phyloP scores from a whole-genome alignment of 768 basidiomycete genomes.

The Mycena vitilis region DNA sequence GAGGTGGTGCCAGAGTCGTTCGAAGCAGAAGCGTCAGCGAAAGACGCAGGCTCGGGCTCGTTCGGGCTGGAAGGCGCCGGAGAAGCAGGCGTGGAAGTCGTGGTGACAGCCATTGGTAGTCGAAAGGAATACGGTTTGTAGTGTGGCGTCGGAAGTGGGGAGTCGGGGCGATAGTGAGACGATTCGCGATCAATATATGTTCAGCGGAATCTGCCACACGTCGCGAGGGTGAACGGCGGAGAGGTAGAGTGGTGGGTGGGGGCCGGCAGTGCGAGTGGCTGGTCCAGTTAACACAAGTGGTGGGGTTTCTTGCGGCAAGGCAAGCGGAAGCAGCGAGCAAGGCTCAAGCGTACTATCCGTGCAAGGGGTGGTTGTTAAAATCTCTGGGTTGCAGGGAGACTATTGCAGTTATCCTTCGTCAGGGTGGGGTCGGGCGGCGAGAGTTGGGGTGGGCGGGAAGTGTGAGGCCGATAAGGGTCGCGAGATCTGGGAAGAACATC shows the following conservation, averaged over 20 bases:
- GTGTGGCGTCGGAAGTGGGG: not conserved
- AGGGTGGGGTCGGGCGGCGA: conserved; percentile 48
- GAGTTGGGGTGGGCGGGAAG: conserved; percentile 34
- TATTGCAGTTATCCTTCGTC: conserved; percentile 33
- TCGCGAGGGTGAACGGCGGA: not conserved
- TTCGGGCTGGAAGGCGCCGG: not conserved
- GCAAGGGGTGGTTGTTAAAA: no score
- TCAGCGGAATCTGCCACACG: not conserved
- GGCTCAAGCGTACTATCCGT: conserved; percentile 71
- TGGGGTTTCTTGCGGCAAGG: not conserved
- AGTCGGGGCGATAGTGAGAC: not conserved
- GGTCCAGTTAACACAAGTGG: not conserved
- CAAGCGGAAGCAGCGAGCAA: conserved; percentile 60
- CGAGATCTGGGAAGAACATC: conserved; percentile 70
- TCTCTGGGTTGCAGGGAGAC: conserved; percentile 20
- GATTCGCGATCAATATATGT: not conserved
- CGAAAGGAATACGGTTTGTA: no score
- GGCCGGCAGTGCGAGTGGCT: not conserved
- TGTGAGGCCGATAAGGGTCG: conserved; percentile 74
- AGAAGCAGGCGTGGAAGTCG: not conserved
- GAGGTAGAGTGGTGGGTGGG: not conserved
- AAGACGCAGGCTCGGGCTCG: not conserved
- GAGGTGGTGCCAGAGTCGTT: no score
- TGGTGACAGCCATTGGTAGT: not conserved
- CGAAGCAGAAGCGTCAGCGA: not conserved